Evolutionary conservation across 2,329 filamentous ascomycete genomes (phyloP).

Genomic region (Xylariales sp.): DNA sequence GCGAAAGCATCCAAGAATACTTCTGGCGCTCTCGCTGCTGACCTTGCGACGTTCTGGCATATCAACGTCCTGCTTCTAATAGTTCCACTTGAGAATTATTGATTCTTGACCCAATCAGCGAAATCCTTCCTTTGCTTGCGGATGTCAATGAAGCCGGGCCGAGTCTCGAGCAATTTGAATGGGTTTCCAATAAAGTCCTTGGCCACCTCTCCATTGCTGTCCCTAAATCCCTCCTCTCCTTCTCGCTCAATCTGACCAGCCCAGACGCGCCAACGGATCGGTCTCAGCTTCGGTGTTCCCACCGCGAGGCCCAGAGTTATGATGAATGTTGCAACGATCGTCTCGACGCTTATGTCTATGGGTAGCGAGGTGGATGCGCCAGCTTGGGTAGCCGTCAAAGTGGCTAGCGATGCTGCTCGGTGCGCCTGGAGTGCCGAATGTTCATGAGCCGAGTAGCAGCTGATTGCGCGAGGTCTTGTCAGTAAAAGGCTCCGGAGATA

Average conservation of each 20-base stretch:
- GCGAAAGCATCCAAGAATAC: too few species aligned
- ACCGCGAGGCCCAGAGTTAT: slow-evolving; percentile 80
- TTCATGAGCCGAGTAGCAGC: slow-evolving; percentile 95
- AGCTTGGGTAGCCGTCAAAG: slow-evolving; percentile 37
- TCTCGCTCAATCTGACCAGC: slow-evolving; percentile 79
- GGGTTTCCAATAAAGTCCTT: slow-evolving; percentile 72
- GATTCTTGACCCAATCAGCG: slow-evolving; percentile 61
- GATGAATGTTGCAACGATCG: slow-evolving; percentile 72
- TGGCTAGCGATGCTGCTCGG: slow-evolving; percentile 41
- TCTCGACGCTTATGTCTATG: slow-evolving; percentile 77
- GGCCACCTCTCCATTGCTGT: slow-evolving; percentile 60
- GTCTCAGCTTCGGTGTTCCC: slow-evolving; percentile 71
- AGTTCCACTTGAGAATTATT: slow-evolving; percentile 15
- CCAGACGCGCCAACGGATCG: slow-evolving; percentile 80
- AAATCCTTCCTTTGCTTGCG: slow-evolving; percentile 77
- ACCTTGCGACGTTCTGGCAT: too few species aligned
- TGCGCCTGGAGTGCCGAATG: slow-evolving; percentile 70
- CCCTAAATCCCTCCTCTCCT: slow-evolving; percentile 55
- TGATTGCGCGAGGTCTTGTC: slow-evolving; percentile 31
- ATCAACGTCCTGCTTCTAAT: too few species aligned
- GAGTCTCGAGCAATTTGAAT: slow-evolving; percentile 71
- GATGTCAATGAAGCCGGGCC: slow-evolving; percentile 84
- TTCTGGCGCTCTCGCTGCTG: too few species aligned
- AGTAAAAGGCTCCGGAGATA: background rate
- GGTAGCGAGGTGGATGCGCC: slow-evolving; percentile 55